A percentile compares a stretch with the other conserved stretches of the same genome.
Evolutionary conservation across 2,329 filamentous ascomycete genomes (phyloP).

Genomic region (Diplodia corticola): DNA sequence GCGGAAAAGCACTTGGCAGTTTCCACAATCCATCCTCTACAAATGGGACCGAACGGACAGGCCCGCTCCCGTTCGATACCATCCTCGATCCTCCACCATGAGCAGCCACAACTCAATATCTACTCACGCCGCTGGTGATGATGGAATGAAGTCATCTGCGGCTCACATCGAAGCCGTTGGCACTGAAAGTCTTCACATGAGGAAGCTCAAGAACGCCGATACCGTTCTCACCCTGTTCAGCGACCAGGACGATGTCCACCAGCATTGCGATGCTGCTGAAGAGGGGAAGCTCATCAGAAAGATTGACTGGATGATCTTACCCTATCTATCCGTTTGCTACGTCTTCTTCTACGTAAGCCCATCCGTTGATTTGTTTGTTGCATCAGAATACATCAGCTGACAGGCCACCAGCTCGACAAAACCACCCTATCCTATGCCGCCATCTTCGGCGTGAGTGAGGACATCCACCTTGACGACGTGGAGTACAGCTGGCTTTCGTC

Average conservation of each 20-base stretch:
- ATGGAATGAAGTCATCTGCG: neutral
- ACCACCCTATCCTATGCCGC: conserved; percentile 49
- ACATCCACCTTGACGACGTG: conserved; percentile 20
- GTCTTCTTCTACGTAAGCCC: neutral
- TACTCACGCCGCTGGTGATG: neutral
- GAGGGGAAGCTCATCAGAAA: neutral
- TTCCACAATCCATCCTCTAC: too few relatives aligned
- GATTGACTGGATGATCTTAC: neutral
- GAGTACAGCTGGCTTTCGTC: conserved; percentile 24
- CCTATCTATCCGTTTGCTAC: neutral
- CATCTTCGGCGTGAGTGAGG: conserved; percentile 24
- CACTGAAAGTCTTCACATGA: neutral
- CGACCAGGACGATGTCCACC: neutral
- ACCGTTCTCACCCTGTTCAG: neutral
- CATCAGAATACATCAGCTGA: neutral
- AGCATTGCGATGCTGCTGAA: neutral
- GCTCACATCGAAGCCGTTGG: neutral
- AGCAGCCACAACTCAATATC: neutral
- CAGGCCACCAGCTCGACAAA: conserved; percentile 54
- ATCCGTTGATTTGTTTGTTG: neutral
- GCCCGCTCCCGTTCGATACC: too few relatives aligned
- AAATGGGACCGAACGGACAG: too few relatives aligned
- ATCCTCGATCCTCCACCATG: neutral
- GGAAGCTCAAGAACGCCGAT: neutral
- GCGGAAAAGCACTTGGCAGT: too few relatives aligned